Evolutionary conservation across 257 asterid genomes (phyloP).

Genomic region (Echites panduratus): DNA sequence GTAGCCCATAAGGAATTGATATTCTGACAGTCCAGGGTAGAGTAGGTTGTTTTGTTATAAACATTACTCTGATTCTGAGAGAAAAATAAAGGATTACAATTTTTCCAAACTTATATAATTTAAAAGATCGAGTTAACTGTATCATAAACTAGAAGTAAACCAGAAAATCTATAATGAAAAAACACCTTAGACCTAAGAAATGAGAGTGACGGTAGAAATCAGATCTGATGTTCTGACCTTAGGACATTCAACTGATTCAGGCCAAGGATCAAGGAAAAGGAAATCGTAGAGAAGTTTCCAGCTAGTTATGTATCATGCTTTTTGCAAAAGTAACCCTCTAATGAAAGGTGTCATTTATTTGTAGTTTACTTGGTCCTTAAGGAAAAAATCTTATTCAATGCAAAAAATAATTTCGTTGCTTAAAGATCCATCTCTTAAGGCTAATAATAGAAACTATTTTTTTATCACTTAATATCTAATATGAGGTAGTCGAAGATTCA

Average conservation of each 20-base stretch:
- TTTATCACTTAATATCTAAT: neutral
- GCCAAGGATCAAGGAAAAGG: neutral
- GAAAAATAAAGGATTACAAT: conserved; percentile 11
- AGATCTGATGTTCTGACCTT: neutral
- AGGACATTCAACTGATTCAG: neutral
- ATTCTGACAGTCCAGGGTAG: conserved; percentile 50
- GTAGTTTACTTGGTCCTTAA: neutral
- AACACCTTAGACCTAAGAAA: neutral
- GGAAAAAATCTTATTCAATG: neutral
- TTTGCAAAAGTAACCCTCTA: neutral
- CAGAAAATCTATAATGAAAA: no score
- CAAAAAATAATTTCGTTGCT: neutral
- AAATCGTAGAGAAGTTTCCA: neutral
- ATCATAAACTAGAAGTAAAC: neutral
- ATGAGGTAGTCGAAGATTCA: conserved; percentile 4
- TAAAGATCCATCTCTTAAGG: neutral
- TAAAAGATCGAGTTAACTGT: neutral
- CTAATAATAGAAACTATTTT: neutral
- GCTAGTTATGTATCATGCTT: neutral
- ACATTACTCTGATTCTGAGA: conserved; percentile 46
- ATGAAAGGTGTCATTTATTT: neutral
- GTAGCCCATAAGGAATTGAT: conserved; percentile 91
- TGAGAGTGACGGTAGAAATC: neutral
- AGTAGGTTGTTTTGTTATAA: conserved; percentile 24
- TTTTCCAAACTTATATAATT: neutral